Evolutionary conservation across 2,329 filamentous ascomycete species (phyloP).

Genomic region (Elsinoe ampelina): DNA sequence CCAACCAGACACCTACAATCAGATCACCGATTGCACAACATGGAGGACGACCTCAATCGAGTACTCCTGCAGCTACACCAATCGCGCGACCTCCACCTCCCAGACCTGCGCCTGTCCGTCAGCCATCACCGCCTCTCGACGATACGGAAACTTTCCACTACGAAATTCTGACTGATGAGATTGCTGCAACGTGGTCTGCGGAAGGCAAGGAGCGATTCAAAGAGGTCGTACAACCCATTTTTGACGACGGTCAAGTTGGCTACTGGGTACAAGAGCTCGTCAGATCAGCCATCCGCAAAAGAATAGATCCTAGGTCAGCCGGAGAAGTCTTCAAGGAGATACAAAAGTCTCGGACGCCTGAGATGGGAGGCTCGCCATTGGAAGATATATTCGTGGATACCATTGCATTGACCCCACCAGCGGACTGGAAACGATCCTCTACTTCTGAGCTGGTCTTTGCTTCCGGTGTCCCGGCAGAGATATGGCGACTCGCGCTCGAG

Average conservation of each 20-base stretch:
- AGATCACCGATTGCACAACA: conserved; percentile 1
- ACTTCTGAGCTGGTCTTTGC: conserved; percentile 62
- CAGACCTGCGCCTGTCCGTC: conserved; percentile 14
- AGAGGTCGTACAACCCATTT: conserved; percentile 55
- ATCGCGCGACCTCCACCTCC: conserved; percentile 14
- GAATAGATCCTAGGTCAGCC: conserved; percentile 58
- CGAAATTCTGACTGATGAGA: conserved; percentile 62
- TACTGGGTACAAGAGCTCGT: conserved; percentile 78
- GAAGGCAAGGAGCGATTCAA: conserved; percentile 59
- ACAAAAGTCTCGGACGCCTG: conserved; percentile 47
- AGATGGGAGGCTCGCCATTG: conserved; percentile 35
- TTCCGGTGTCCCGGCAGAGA: conserved; percentile 59
- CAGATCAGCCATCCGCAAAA: conserved; percentile 60
- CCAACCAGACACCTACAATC: background rate
- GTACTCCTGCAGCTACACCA: conserved; percentile 12
- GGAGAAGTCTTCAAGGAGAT: conserved; percentile 68
- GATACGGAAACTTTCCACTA: conserved; percentile 52
- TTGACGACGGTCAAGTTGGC: conserved; percentile 58
- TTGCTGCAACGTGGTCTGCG: conserved; percentile 57
- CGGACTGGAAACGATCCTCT: conserved; percentile 48
- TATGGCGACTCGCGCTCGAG: conserved; percentile 79
- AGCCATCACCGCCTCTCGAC: conserved; percentile 16
- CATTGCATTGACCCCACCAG: conserved; percentile 67
- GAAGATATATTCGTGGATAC: conserved; percentile 69
- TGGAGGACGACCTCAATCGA: conserved; percentile 12